Evolutionary conservation across 202 grass and related monocot species (phyloP).

Genomic region (Musa balbisiana): DNA sequence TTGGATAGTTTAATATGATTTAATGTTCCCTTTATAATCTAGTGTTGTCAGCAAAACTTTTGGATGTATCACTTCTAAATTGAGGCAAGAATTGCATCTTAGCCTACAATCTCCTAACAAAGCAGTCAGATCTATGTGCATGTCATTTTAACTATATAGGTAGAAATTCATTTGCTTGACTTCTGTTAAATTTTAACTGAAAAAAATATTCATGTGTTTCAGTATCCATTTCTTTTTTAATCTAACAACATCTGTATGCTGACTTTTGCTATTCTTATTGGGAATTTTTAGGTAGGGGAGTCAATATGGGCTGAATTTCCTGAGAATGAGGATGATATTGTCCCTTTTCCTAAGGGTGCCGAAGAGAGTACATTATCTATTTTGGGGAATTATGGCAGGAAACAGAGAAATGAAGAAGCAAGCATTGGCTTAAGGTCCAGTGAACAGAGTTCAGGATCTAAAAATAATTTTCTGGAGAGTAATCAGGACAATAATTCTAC

Average conservation of each 20-base stretch:
- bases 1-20: not conserved
- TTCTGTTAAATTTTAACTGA: not conserved
- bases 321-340: constrained; percentile 57
- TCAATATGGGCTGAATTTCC: constrained; percentile 67
- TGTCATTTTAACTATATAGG: not conserved
- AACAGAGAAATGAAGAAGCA: constrained; percentile 38
- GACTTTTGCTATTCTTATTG: not conserved
- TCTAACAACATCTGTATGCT: not conserved
- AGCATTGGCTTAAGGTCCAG: constrained; percentile 22
- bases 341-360: constrained; percentile 44
- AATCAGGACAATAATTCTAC: constrained; percentile 41
- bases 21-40: not conserved
- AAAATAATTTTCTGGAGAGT: constrained; percentile 35
- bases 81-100: not conserved
- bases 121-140: not conserved
- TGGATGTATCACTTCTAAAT: not conserved
- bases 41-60: not conserved
- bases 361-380: constrained; percentile 37
- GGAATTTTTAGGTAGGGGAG: constrained; percentile 54
- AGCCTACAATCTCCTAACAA: not conserved
- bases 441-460: constrained; percentile 33
- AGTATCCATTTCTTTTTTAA: not conserved
- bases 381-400: constrained; percentile 32
- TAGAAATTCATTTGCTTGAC: not conserved
- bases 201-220: not conserved